phyloP scores from a whole-genome alignment of 176 grass and related monocot genomes.

The Alopecurus myosuroides region DNA sequence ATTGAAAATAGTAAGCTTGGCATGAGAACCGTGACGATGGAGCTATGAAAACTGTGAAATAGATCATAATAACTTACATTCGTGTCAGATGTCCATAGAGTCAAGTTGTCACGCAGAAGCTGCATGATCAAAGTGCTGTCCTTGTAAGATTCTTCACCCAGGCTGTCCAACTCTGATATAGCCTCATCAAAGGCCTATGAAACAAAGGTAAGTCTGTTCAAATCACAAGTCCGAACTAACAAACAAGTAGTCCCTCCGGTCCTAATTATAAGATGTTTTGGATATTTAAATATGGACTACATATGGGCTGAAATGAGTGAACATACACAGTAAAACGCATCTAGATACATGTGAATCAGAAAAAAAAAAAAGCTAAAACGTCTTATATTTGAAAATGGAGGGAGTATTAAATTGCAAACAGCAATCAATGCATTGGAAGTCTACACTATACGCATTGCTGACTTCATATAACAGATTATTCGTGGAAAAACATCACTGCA shows the following conservation, averaged over 20 bases:
- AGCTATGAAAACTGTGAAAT: not conserved
- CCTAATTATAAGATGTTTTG: too few relatives aligned
- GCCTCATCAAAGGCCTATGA: constrained; percentile 83
- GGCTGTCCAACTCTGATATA: constrained; percentile 82
- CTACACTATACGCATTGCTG: not conserved
- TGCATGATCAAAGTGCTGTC: constrained; percentile 96
- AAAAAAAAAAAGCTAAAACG: too few relatives aligned
- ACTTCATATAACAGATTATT: not conserved
- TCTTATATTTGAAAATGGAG: too few relatives aligned
- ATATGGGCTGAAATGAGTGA: too few relatives aligned
- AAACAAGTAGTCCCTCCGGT: too few relatives aligned
- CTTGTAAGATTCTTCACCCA: constrained; percentile 95
- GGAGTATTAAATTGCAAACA: not conserved
- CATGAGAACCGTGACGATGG: not conserved
- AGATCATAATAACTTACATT: constrained; percentile 25
- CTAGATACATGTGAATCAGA: too few relatives aligned
- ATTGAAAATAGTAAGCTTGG: not conserved
- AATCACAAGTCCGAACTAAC: not conserved
- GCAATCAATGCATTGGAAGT: not conserved
- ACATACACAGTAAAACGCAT: too few relatives aligned
- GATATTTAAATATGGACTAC: too few relatives aligned
- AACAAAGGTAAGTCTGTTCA: not conserved
- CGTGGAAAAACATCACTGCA: not conserved
- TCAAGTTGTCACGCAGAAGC: constrained; percentile 86
- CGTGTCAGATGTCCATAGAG: constrained; percentile 85